Evolutionary conservation across 2,329 filamentous ascomycete genomes (phyloP).

Genomic region (Clonostachys solani): DNA sequence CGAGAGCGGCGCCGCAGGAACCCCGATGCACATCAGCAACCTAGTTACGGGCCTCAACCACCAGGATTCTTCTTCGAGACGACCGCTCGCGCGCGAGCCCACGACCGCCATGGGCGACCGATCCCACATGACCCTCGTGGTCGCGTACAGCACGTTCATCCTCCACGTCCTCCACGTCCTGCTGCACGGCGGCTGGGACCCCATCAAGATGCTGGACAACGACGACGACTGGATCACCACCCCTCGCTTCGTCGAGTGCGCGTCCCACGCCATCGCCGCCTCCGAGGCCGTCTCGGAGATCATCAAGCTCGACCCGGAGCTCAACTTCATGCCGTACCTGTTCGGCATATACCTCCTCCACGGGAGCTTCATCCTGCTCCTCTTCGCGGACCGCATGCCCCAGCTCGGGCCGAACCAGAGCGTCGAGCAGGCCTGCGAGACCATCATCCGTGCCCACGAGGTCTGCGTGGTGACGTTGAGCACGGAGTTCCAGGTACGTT

Average conservation of each 20-base stretch:
- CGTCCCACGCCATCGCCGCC: conserved; percentile 39
- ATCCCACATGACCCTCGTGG: conserved; percentile 30
- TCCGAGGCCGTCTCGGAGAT: conserved; percentile 40
- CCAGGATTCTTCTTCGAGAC: not conserved
- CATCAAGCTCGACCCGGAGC: conserved; percentile 39
- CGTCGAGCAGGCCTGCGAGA: conserved; percentile 43
- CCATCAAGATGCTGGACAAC: conserved; percentile 42
- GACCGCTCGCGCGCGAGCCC: not conserved
- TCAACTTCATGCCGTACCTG: conserved; percentile 47
- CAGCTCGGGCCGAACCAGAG: conserved; percentile 37
- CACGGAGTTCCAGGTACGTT: conserved; percentile 41
- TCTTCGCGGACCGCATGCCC: conserved; percentile 44
- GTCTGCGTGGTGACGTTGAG: conserved; percentile 44
- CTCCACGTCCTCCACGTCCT: conserved; percentile 42
- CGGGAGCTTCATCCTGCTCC: conserved; percentile 42
- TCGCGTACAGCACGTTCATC: conserved; percentile 42
- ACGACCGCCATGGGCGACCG: conserved; percentile 5
- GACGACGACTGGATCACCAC: conserved; percentile 43
- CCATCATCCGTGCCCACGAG: conserved; percentile 44
- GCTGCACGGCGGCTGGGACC: conserved; percentile 44
- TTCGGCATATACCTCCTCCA: conserved; percentile 48
- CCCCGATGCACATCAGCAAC: conserved; percentile 10
- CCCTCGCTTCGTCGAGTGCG: conserved; percentile 36
- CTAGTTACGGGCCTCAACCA: conserved; percentile 8
- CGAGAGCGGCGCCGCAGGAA: not conserved